Evolutionary conservation across 139 green algal genomes (phyloP), one percentile per base, ranked within the genome.

Genomic region (Micromonas commoda): DNA sequence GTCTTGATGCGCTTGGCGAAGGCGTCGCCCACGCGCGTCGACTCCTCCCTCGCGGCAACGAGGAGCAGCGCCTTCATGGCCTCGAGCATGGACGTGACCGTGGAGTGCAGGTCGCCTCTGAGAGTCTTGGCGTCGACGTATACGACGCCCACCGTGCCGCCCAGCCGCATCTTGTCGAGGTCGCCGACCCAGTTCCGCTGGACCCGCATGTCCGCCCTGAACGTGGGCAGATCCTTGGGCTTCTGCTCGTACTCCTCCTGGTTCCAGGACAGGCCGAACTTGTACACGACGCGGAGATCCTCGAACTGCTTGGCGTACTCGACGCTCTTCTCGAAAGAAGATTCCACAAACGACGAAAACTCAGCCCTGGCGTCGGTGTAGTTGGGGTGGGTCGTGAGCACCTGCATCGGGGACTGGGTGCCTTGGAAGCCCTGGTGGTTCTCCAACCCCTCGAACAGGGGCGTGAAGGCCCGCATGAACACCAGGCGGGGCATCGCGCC

Each of bases 221-320:
- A 87, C 79, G 82, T 63, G 0, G 0, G 45, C 4, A 83, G 64
- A 51, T 16, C 66, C 38, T 78, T 51, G 38, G 29, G 29, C 73
- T 77, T 34, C 16, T 35, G 51, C n/a, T 68, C 66, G 77, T 87
- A 85, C 32, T 57, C 64, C n/a, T 82, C 76, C 6, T 35, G 21
- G 66, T 75, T 37, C 80, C 80, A 87, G 35, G 28, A 54, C 1
- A 74, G 63, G 35, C 37, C 76, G 33, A 85, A 87, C 65, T 74
- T 34, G 76, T 80, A 80, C 45, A 87, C 76, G 21, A 31, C 1
- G 38, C 80, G 67, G 57, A 82, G 76, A 29, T 82, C 72, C 67
- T 87, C 83, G 34, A 87, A 80, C 13, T 68, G 53, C 28, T 65
- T 45, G 29, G 63, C 76, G 71, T 82, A 80, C 75, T 70, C n/a